Conservation (phyloP, 805 yeast genomes). For the Metschnikowia baotianmanensis region DNA sequence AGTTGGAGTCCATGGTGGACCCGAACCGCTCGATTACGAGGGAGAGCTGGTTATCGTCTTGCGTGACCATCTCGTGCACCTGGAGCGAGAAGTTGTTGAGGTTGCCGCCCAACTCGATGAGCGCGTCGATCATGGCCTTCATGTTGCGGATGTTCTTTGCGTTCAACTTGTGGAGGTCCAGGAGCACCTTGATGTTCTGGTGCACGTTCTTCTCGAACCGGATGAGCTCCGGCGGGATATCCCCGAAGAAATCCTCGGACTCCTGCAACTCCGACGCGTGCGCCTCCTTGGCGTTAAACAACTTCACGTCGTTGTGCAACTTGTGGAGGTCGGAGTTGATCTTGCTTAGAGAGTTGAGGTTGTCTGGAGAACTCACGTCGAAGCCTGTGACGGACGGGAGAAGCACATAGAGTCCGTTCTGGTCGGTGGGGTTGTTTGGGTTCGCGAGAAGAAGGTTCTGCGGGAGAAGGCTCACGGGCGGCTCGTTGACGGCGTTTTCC, state of each 20-base stretch:
- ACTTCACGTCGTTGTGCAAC: conserved; percentile 32
- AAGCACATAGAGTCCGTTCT: conserved; percentile 50
- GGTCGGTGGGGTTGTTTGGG: conserved; percentile 50
- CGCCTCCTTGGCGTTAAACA: conserved; percentile 29
- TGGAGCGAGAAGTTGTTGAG: conserved; percentile 53
- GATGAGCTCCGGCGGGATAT: conserved; percentile 33
- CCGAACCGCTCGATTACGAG: conserved; percentile 49
- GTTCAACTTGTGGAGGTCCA: conserved; percentile 37
- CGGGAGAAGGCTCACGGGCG: conserved; percentile 45
- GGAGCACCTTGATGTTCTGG: conserved; percentile 30
- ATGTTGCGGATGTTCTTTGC: conserved; percentile 40
- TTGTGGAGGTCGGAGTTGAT: conserved; percentile 35
- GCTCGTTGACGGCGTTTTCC: conserved; percentile 49
- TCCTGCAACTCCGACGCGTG: conserved; percentile 7
- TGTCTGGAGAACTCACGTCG: conserved; percentile 31
- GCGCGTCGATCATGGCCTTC: conserved; percentile 34
- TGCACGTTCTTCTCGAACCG: conserved; percentile 35
- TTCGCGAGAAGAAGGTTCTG: conserved; percentile 48
- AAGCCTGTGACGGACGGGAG: conserved; percentile 44
- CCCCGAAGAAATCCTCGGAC: conserved; percentile 19
- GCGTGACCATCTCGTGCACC: conserved; percentile 29
- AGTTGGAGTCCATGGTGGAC: conserved; percentile 49
- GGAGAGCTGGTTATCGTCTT: conserved; percentile 28
- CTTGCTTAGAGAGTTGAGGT: conserved; percentile 30
- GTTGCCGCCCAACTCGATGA: conserved; percentile 56